Evolutionary conservation across 148 eudicot species (phyloP), one percentile per base, ranked within the genome.

Genomic region (Fagopyrum homotropicum): DNA sequence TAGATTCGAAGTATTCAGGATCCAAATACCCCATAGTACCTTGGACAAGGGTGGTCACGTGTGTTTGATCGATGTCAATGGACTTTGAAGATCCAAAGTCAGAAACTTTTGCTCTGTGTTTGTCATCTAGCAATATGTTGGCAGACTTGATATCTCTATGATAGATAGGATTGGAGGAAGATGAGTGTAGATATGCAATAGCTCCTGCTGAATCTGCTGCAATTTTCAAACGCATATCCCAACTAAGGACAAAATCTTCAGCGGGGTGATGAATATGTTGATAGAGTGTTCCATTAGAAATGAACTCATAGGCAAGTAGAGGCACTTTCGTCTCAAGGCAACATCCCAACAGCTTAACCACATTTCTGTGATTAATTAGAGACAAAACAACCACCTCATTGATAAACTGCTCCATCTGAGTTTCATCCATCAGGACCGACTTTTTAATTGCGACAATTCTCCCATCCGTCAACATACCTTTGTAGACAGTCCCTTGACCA

Each of bases 391-490:
- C 73, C 1, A 71, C 73, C 52, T 71, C 73, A 5, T 71, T 71
- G 51, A 71, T 71, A 26, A 71, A 71, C 52, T 71, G 55, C 55
- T 71, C 55, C 52, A 71, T 71, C 6, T 71, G 52, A 46, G 45
- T 46, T 26, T 71, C 52, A 47, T 71, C 55, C 52, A 26, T 49
- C 14, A 46, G 0, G 29, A n/a, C 19, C 6, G 52, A 46, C 26
- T 71, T 17, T 54, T 71, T 71, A 54, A 71, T 40, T 2, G 73
- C 73, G 7, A 71, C 73, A 40, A 46, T 49, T 17, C 73, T 17
- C 17, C 43, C 40, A 71, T 71, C 73, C 17, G 51, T 19, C 52
- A 71, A 3, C 51, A 71, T 71, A 1, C 73, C 54, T 49, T 71
- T 71, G 46, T 66, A 35, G 46, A 66, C 70, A 40, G 3, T 66